Percentiles rank a stretch among this genome's conserved stretches.
phyloP scores from a whole-genome alignment of 306 rosid species.

The Mucuna pruriens region DNA sequence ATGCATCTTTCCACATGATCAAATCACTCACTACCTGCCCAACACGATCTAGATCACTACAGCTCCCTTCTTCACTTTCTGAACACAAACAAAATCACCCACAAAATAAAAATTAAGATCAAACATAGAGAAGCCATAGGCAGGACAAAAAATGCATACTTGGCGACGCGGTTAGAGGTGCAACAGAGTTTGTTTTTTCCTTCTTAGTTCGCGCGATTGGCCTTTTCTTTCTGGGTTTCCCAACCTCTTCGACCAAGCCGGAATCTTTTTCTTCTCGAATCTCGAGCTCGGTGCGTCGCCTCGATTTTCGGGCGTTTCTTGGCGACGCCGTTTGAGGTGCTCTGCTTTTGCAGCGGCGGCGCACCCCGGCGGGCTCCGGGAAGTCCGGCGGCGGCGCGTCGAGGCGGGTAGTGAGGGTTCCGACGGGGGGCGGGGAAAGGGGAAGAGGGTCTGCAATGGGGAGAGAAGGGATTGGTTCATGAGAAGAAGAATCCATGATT shows the following conservation, averaged over 20 bases:
- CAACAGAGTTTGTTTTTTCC: constrained; percentile 60
- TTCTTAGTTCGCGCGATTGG: constrained; percentile 58
- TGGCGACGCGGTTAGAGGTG: constrained; percentile 57
- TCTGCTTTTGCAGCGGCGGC: constrained; percentile 58
- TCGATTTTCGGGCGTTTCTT: constrained; percentile 58
- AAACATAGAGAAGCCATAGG: background rate
- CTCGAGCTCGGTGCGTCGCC: constrained; percentile 68
- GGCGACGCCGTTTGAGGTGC: constrained; percentile 65
- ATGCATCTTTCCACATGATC: constrained; percentile 84
- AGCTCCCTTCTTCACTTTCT: constrained; percentile 60
- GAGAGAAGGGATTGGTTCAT: constrained; percentile 36
- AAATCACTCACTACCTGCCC: constrained; percentile 65
- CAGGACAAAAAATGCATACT: constrained; percentile 41
- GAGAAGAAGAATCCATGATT: constrained; percentile 57
- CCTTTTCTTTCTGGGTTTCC: constrained; percentile 59
- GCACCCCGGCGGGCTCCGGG: constrained; percentile 43
- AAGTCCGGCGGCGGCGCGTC: constrained; percentile 58
- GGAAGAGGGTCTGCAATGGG: constrained; percentile 41
- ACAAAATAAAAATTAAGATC: background rate
- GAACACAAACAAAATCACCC: constrained; percentile 24
- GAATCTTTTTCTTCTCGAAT: constrained; percentile 68
- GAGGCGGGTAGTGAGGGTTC: constrained; percentile 48
- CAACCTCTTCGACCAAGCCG: constrained; percentile 57
- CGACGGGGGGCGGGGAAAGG: constrained; percentile 47
- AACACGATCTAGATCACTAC: constrained; percentile 57